phyloP scores from a whole-genome alignment of 1,284 basidiomycete genomes.

The Sporisorium scitamineum region DNA sequence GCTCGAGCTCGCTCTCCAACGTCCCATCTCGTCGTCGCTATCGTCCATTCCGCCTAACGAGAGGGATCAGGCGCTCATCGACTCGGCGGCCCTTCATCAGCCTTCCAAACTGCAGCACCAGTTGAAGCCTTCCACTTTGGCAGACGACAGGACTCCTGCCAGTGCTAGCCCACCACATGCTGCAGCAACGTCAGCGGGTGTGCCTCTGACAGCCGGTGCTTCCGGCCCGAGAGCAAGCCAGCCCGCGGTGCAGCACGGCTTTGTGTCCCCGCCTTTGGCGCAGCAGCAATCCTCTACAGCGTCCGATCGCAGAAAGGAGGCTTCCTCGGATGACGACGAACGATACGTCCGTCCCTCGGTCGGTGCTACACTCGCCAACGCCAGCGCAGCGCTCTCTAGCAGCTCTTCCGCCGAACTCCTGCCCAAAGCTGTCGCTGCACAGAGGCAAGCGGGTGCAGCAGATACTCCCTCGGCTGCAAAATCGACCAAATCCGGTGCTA shows the following conservation, averaged over 20 bases:
- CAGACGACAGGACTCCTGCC: constrained; percentile 45
- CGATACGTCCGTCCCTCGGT: constrained; percentile 36
- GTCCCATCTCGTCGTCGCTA: constrained; percentile 45
- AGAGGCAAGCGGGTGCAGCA: constrained; percentile 22
- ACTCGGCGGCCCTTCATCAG: constrained; percentile 46
- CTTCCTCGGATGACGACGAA: constrained; percentile 47
- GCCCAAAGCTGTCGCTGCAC: constrained; percentile 42
- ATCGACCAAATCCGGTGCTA: constrained; percentile 11
- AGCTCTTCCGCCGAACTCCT: constrained; percentile 50
- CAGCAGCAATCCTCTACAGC: constrained; percentile 23
- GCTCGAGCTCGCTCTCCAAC: constrained; percentile 30
- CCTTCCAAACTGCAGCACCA: constrained; percentile 43
- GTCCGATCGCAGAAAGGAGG: constrained; percentile 27
- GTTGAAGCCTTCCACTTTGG: constrained; percentile 18
- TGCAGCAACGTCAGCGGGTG: constrained; percentile 8
- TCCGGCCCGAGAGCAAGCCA: constrained; percentile 9
- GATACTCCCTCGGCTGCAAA: constrained; percentile 1
- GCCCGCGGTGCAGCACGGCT: constrained; percentile 30
- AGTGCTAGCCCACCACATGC: constrained; percentile 48
- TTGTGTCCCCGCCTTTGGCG: constrained; percentile 15
- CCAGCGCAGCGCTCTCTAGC: constrained; percentile 50
- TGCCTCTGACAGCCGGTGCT: constrained; percentile 8
- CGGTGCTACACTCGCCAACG: constrained; percentile 44
- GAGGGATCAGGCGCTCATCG: constrained; percentile 48
- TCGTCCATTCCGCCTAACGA: constrained; percentile 51